Evolutionary conservation across 495 filamentous ascomycete species (phyloP).

Genomic region (Aeminium ludgeri): DNA sequence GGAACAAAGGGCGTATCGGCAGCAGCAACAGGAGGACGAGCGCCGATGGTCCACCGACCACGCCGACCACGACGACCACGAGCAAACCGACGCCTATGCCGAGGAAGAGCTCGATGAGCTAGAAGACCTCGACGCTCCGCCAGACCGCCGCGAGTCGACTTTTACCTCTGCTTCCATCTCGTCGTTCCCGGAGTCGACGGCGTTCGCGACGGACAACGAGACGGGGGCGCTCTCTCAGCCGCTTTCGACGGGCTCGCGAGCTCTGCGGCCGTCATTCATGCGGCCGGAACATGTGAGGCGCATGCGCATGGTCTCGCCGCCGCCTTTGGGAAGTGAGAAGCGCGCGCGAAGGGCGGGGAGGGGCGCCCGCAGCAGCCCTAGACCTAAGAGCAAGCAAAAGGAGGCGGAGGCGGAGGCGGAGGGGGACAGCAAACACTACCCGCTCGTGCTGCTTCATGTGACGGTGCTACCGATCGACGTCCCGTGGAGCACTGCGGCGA

Average conservation of each 20-base stretch:
- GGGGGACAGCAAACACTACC: slow-evolving; percentile 34
- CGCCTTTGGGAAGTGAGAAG: slow-evolving; percentile 34
- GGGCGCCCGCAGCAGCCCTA: too few species aligned
- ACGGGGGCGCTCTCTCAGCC: slow-evolving; percentile 13
- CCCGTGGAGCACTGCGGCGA: slow-evolving; percentile 43
- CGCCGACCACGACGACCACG: neutral
- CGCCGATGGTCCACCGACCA: too few species aligned
- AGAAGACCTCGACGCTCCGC: neutral
- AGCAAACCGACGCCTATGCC: neutral
- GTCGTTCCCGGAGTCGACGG: slow-evolving; percentile 6
- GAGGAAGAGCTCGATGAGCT: neutral
- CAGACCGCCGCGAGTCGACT: slow-evolving; percentile 5
- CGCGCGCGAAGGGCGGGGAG: slow-evolving; percentile 25
- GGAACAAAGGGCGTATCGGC: neutral
- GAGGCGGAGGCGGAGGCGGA: slow-evolving; percentile 39
- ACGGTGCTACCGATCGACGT: slow-evolving; percentile 60
- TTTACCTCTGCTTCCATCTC: slow-evolving; percentile 8
- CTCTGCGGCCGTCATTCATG: slow-evolving; percentile 36
- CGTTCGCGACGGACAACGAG: slow-evolving; percentile 4
- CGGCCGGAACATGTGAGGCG: slow-evolving; percentile 61
- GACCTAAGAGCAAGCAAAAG: too few species aligned
- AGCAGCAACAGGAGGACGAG: neutral
- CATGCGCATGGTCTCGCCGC: slow-evolving; percentile 60
- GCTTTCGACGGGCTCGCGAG: too few species aligned
- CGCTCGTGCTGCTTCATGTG: slow-evolving; percentile 76